Evolutionary conservation across 148 eudicot species (phyloP), one percentile per base, ranked within the genome.

Genomic region (Chenopodium suecicum): DNA sequence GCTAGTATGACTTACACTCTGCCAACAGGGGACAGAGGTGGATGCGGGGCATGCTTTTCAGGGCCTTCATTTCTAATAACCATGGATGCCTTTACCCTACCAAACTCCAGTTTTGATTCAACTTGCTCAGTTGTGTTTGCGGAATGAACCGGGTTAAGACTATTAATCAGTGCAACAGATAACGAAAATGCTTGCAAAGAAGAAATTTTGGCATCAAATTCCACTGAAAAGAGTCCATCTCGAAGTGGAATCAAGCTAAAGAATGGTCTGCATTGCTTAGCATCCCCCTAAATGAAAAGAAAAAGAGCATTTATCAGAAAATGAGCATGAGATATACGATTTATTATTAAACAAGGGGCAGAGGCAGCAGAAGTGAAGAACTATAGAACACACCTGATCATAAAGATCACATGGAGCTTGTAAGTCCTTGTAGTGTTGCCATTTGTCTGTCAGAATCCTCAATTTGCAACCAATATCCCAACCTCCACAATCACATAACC

Each of bases 401-500:
- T 87, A 93, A 73, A 94, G 94, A 83, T 87, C 79, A 79, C 91
- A 83, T n/a, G 85, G 70, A 70, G 88, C 82, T 41, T 82, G 75
- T 65, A 31, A 37, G 68, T 5, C 67, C 82, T 80, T 88, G 66
- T 65, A 31, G 56, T 66, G 83, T 80, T 83, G 86, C 23, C 73
- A 64, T 34, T 77, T 77, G 75, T 88, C 83, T 16, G 85, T 75
- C 47, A 95, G 93, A 76, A 95, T 79, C 54, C 80, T 82, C 22
- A 95, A 81, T 80, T 90, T 89, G 88, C 98, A 95, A 54, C 98
- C 98, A 68, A 91, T 80, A 75, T 95, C 98, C 98, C 98, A 95
- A 10, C 98, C 98, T 78, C 98, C 98, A 84, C 98, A 95, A 78
- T 93, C 98, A 76, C 98, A 95, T n/a, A 62, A 85, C 60, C 98